Conservation (phyloP, 176 grass and related monocot species). For the Panicum miliaceum region DNA sequence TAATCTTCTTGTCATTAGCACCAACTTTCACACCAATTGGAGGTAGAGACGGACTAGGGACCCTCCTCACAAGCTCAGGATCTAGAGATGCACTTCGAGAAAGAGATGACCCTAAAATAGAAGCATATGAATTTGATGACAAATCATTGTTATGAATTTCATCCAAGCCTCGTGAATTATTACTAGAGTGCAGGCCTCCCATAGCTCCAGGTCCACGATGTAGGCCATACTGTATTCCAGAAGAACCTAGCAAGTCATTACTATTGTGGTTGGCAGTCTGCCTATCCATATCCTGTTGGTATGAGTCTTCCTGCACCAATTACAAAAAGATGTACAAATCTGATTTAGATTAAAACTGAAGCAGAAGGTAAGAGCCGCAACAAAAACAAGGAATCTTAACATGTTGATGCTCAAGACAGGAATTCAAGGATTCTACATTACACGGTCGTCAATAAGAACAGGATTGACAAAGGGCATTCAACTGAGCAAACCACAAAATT, state of each 20-base stretch:
- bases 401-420: not conserved
- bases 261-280: constrained; percentile 27
- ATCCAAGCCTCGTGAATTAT: constrained; percentile 44
- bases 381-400: not conserved
- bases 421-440: not conserved
- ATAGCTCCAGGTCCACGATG: constrained; percentile 48
- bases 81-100: constrained; percentile 73
- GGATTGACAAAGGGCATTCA: not conserved
- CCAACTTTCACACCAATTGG: constrained; percentile 77
- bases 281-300: constrained; percentile 37
- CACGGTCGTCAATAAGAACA: not conserved
- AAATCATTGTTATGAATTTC: constrained; percentile 57
- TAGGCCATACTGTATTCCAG: constrained; percentile 49
- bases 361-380: not conserved
- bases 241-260: constrained; percentile 50
- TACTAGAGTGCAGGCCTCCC: constrained; percentile 44
- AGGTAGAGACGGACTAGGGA: constrained; percentile 64
- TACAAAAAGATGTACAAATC: constrained; percentile 29
- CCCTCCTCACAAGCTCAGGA: constrained; percentile 67
- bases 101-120: constrained; percentile 73
- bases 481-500: not conserved
- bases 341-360: constrained; percentile 29
- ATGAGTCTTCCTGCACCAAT: constrained; percentile 51
- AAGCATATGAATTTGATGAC: constrained; percentile 63
- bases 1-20: constrained; percentile 60